Conservation (phyloP, 371 early-diverging fungal species). For the Gilbertella persicaria region DNA sequence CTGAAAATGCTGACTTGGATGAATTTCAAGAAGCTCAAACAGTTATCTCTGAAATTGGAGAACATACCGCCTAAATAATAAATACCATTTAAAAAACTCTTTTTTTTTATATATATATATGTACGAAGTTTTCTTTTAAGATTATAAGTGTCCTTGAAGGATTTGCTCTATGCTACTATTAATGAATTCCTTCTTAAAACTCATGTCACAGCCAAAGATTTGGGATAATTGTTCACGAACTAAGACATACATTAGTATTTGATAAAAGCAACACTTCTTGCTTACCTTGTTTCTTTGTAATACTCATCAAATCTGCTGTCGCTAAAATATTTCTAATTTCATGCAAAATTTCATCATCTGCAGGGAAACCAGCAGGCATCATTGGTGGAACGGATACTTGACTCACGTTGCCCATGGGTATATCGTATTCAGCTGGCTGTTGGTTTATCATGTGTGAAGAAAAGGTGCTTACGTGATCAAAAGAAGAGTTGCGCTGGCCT, state of each 20-base stretch:
- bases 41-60: slow-evolving; percentile 31
- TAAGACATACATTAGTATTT: too few relatives aligned
- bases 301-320: slow-evolving; percentile 74
- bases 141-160: slow-evolving; percentile 45
- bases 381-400: slow-evolving; percentile 25
- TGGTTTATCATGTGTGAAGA: neutral
- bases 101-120: slow-evolving; percentile 41
- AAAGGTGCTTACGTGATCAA: slow-evolving; percentile 6
- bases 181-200: slow-evolving; percentile 81
- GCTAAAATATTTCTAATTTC: slow-evolving; percentile 79
- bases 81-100: neutral
- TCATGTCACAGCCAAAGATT: slow-evolving; percentile 81
- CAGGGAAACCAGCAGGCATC: slow-evolving; percentile 57
- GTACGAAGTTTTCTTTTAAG: neutral
- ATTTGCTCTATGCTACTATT: slow-evolving; percentile 79
- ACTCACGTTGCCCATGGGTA: slow-evolving; percentile 22
- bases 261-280: too few relatives aligned
- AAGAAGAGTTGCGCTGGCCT: slow-evolving; percentile 4
- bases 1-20: slow-evolving; percentile 35
- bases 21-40: slow-evolving; percentile 48
- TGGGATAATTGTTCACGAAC: slow-evolving; percentile 80
- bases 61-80: neutral
- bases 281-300: slow-evolving; percentile 73
- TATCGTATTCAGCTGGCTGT: slow-evolving; percentile 12
- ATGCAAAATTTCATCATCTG: slow-evolving; percentile 76